Percentiles rank a stretch among this genome's conserved stretches.
These are phyloP conservation scores for Auricularia cornea DNA, from an alignment of 768 basidiomycete genomes.

Conservation along the genomic window DNA sequence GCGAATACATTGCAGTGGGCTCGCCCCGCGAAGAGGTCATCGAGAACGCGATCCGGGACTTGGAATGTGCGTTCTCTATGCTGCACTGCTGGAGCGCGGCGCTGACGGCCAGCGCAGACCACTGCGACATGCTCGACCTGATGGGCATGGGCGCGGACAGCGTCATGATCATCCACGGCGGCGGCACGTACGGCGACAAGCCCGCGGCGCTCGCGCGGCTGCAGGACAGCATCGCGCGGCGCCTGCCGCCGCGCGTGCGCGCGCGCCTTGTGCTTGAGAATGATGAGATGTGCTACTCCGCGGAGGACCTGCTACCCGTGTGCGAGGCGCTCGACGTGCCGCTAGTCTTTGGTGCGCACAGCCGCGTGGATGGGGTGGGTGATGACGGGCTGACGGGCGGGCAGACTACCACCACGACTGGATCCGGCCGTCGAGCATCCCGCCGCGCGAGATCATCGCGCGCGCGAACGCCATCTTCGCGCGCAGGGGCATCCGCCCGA, in stretches of 20 bases:
- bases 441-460: slow-evolving; percentile 60
- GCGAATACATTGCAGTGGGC: no score
- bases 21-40: slow-evolving; percentile 72
- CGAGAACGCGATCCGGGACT: slow-evolving; percentile 65
- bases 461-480: slow-evolving; percentile 67
- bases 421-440: slow-evolving; percentile 36
- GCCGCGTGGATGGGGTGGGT: no score
- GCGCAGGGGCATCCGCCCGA: slow-evolving; percentile 71
- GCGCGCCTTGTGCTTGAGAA: slow-evolving; percentile 84
- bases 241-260: slow-evolving; percentile 56
- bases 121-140: slow-evolving; percentile 77
- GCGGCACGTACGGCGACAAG: slow-evolving; percentile 82
- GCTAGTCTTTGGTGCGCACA: slow-evolving; percentile 47
- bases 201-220: slow-evolving; percentile 58
- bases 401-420: slow-evolving; percentile 77
- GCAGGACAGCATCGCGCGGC: slow-evolving; percentile 53
- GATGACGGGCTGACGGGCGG: no score
- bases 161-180: slow-evolving; percentile 85
- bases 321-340: slow-evolving; percentile 79
- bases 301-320: slow-evolving; percentile 78
- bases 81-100: neutral
- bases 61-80: slow-evolving; percentile 38
- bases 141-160: slow-evolving; percentile 79
- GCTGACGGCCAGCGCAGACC: slow-evolving; percentile 31
- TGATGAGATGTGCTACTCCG: slow-evolving; percentile 89